Evolutionary conservation across 306 rosid genomes (phyloP).

Genomic region (Alnus rubra): DNA sequence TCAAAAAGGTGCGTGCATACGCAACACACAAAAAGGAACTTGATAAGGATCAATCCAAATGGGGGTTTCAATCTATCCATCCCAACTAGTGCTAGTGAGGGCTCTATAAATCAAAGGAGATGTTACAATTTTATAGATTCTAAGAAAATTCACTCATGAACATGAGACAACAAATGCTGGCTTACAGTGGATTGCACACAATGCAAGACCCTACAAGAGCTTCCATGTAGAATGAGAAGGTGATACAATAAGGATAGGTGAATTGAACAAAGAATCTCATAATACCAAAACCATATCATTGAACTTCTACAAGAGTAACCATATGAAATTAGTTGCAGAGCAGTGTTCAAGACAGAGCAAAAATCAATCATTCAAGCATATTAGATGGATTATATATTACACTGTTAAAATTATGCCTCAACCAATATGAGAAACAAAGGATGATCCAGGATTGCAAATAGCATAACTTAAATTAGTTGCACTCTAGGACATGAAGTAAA

Average conservation of each 20-base stretch:
- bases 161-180: neutral
- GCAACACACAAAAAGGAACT: too few species aligned
- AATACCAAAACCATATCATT: neutral
- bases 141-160: neutral
- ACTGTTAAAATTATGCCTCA: neutral
- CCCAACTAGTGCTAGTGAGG: neutral
- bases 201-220: neutral
- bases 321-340: neutral
- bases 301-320: neutral
- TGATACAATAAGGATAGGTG: neutral
- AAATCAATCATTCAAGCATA: neutral
- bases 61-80: neutral
- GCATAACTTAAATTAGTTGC: neutral
- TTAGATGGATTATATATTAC: neutral
- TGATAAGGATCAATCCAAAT: too few species aligned
- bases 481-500: neutral
- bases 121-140: neutral
- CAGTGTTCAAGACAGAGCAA: neutral
- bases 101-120: neutral
- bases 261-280: neutral
- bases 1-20: too few species aligned
- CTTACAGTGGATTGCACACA: neutral
- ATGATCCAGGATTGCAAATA: neutral
- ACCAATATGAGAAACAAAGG: neutral
- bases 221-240: neutral